A percentile compares a stretch with the other conserved stretches of the same genome.
Conservation (phyloP, 2,329 filamentous ascomycete genomes). For the Cytospora schulzeri region DNA sequence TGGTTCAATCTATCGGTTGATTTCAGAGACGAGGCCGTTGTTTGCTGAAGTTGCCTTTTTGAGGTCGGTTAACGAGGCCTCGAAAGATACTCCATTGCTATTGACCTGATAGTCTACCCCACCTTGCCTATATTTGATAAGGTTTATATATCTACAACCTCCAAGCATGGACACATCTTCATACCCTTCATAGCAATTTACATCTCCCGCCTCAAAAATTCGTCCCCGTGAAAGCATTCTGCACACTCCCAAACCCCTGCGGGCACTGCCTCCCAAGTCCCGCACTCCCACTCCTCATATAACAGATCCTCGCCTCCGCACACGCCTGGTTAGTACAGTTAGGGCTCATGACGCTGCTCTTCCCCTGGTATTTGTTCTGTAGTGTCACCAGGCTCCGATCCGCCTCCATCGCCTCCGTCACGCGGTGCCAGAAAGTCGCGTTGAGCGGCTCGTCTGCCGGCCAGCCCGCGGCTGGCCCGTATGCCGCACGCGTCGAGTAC, state of each 20-base stretch:
- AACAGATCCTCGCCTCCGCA: conserved; percentile 57
- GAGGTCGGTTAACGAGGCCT: too few species aligned
- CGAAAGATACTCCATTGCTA: too few species aligned
- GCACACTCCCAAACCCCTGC: conserved; percentile 49
- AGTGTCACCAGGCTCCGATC: conserved; percentile 50
- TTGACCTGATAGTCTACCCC: background rate
- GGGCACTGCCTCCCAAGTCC: conserved; percentile 53
- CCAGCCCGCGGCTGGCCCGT: conserved; percentile 42
- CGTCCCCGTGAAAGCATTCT: conserved; percentile 40
- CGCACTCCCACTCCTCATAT: conserved; percentile 59
- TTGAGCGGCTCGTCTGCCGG: conserved; percentile 55
- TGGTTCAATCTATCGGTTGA: too few species aligned
- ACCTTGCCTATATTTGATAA: background rate
- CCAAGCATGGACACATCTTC: background rate
- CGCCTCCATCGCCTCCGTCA: conserved; percentile 59
- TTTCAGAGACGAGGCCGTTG: too few species aligned
- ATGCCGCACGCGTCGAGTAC: conserved; percentile 46
- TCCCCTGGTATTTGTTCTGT: conserved; percentile 56
- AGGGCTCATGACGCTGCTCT: conserved; percentile 51
- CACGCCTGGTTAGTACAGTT: conserved; percentile 55
- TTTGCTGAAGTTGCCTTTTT: too few species aligned
- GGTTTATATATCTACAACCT: background rate
- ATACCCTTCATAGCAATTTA: background rate
- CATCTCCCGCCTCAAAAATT: conserved; percentile 34
- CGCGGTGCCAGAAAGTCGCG: conserved; percentile 60